Conservation (phyloP, 2,329 filamentous ascomycete species). For the Diaporthe helianthi region DNA sequence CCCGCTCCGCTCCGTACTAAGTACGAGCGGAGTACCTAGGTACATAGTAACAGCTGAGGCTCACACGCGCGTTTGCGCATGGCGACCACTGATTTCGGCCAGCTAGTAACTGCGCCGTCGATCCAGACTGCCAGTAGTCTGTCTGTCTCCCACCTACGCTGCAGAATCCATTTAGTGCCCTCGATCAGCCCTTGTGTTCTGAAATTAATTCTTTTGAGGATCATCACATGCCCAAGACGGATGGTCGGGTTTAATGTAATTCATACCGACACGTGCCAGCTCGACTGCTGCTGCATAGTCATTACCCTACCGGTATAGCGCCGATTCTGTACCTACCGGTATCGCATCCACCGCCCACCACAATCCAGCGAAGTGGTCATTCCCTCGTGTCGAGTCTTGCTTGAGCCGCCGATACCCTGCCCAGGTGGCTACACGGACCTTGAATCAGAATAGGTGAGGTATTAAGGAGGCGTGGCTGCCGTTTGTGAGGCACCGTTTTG, state of each 20-base stretch:
- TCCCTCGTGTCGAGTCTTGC: not conserved
- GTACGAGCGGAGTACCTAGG: too few species aligned
- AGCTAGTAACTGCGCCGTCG: not conserved
- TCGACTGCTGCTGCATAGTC: slow-evolving; percentile 20
- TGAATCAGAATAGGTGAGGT: not conserved
- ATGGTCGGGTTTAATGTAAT: slow-evolving; percentile 14
- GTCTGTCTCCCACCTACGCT: not conserved
- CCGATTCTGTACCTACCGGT: too few species aligned
- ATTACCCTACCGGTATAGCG: slow-evolving; percentile 24
- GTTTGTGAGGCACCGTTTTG: too few species aligned
- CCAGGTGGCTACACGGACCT: too few species aligned
- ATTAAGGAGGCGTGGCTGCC: not conserved
- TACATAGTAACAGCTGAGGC: too few species aligned
- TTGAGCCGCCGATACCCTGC: slow-evolving; percentile 15
- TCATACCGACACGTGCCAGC: not conserved
- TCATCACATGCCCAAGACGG: slow-evolving; percentile 16
- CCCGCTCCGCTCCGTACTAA: too few species aligned
- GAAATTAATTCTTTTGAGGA: not conserved
- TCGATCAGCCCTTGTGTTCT: not conserved
- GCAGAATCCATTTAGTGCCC: not conserved
- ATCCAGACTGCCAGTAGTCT: not conserved
- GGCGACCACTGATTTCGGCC: not conserved
- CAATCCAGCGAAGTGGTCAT: not conserved
- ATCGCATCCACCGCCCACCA: not conserved
- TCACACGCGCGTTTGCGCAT: slow-evolving; percentile 1